Conservation (phyloP, 306 rosid genomes). For the Prosopis cineraria region DNA sequence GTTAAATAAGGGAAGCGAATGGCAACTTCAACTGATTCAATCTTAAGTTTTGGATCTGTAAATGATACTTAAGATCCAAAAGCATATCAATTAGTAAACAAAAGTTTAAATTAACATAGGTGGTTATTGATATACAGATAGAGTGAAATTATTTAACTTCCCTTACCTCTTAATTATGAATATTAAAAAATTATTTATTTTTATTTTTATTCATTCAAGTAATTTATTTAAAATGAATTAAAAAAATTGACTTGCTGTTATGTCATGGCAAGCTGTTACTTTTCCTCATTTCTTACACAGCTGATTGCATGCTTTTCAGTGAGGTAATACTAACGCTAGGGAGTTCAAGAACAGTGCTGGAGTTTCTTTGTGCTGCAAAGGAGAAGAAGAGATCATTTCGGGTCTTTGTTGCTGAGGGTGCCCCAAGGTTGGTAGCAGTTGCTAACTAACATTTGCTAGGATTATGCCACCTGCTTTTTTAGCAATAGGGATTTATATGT, state of each 20-base stretch:
- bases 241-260: not conserved
- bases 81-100: not conserved
- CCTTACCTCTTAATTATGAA: not conserved
- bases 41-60: constrained; percentile 28
- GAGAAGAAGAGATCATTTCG: constrained; percentile 94
- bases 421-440: constrained; percentile 78
- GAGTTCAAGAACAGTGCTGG: constrained; percentile 92
- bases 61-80: not conserved
- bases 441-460: constrained; percentile 22
- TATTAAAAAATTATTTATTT: not conserved
- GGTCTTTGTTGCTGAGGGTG: constrained; percentile 95
- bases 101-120: not conserved
- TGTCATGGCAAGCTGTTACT: not conserved
- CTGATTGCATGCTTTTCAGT: constrained; percentile 53
- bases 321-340: constrained; percentile 96
- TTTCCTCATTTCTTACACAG: constrained; percentile 28
- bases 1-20: constrained; percentile 11
- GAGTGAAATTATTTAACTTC: not conserved
- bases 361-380: constrained; percentile 93
- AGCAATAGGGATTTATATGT: constrained; percentile 28
- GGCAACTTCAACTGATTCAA: constrained; percentile 5
- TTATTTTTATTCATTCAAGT: not conserved
- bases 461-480: constrained; percentile 9
- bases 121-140: not conserved
- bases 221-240: not conserved